A percentile compares a stretch with the other conserved stretches of the same genome.
These are phyloP conservation scores for Naganishia onofrii DNA, from an alignment of 768 basidiomycete species.

Conservation along the genomic window DNA sequence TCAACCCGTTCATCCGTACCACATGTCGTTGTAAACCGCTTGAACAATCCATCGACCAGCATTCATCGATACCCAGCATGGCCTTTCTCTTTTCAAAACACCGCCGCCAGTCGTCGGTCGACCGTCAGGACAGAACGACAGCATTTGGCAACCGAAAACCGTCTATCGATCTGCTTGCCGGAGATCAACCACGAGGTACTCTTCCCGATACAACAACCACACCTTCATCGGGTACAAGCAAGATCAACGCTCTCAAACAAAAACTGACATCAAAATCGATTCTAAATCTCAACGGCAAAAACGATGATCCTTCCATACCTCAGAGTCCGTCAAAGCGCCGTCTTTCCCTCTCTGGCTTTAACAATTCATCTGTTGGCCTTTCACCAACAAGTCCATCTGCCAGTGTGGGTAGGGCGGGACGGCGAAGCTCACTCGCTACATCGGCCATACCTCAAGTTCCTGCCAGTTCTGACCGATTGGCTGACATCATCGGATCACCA, in stretches of 20 bases:
- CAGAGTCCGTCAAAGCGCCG: constrained; percentile 2
- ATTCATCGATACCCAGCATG: neutral
- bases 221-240: neutral
- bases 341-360: neutral
- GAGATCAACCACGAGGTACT: neutral
- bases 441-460: constrained; percentile 13
- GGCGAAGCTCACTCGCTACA: constrained; percentile 13
- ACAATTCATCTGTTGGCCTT: neutral
- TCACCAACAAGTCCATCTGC: constrained; percentile 6
- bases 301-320: neutral
- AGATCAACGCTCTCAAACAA: constrained; percentile 2
- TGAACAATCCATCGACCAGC: neutral
- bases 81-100: constrained; percentile 18
- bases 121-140: neutral
- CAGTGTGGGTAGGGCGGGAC: neutral
- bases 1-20: neutral
- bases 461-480: constrained; percentile 8
- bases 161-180: neutral
- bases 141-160: neutral
- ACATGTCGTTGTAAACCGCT: neutral
- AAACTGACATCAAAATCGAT: constrained; percentile 17
- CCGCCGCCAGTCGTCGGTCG: constrained; percentile 14
- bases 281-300: constrained; percentile 10
- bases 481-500: neutral
- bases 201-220: neutral